Conservation (phyloP, 1,139 yeast species). For the Citeromyces hawaiiensis region DNA sequence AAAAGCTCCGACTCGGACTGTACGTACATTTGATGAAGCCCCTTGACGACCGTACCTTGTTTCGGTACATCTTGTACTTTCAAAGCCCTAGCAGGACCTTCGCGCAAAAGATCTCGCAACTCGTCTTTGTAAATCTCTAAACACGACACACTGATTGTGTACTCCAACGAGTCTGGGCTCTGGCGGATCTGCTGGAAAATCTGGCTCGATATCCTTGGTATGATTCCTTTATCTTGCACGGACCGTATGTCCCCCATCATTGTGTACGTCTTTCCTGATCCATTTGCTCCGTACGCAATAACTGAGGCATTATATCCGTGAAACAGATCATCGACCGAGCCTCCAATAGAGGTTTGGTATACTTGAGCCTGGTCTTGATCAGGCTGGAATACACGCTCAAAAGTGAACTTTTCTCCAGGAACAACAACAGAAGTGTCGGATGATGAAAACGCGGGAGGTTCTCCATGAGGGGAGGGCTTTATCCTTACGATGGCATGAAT, state of each 20-base stretch:
- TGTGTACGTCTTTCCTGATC: constrained; percentile 77
- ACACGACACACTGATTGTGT: constrained; percentile 56
- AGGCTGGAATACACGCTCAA: constrained; percentile 52
- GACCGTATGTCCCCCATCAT: constrained; percentile 63
- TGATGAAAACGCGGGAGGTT: background rate
- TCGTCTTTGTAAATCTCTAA: constrained; percentile 80
- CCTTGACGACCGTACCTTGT: background rate
- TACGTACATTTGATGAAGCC: background rate
- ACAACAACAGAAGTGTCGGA: constrained; percentile 37
- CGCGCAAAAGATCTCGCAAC: constrained; percentile 42
- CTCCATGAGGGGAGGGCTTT: background rate
- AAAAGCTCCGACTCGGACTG: background rate
- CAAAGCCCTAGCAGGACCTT: background rate
- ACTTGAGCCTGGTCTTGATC: constrained; percentile 42
- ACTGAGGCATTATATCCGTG: constrained; percentile 80
- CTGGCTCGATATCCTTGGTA: constrained; percentile 61
- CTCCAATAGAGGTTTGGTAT: constrained; percentile 44
- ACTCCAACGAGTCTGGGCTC: constrained; percentile 39
- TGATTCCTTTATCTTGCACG: constrained; percentile 35
- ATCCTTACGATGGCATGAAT: background rate
- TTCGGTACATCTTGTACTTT: background rate
- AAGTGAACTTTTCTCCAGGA: constrained; percentile 43
- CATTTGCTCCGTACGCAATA: constrained; percentile 82
- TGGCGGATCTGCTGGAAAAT: constrained; percentile 44
- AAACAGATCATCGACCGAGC: constrained; percentile 54